phyloP scores from a whole-genome alignment of 768 basidiomycete species.

The Suillus subalutaceus region DNA sequence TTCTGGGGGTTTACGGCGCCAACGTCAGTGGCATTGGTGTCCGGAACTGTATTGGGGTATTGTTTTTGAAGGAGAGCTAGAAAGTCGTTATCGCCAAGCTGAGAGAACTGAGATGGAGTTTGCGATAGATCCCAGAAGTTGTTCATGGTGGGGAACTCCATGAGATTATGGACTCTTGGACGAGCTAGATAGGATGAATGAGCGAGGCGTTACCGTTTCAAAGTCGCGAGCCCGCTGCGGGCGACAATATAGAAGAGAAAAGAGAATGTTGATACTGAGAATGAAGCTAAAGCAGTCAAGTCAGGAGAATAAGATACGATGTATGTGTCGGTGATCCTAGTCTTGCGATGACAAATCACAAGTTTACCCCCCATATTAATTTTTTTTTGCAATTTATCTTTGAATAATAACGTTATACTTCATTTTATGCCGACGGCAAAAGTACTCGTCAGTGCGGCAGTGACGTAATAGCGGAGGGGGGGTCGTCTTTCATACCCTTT shows the following conservation, averaged over 20 bases:
- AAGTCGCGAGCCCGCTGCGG: neutral
- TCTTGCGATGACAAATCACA: slow-evolving; percentile 10
- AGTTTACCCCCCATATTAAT: neutral
- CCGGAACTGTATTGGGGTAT: slow-evolving; percentile 45
- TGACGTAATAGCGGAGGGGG: neutral
- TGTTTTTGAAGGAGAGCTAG: slow-evolving; percentile 78
- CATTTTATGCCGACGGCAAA: slow-evolving; percentile 9
- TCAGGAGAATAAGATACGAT: slow-evolving; percentile 10
- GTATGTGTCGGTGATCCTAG: slow-evolving; percentile 6
- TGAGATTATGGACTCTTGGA: slow-evolving; percentile 8
- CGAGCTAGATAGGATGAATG: neutral
- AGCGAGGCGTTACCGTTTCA: neutral
- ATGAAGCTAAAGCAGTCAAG: slow-evolving; percentile 5
- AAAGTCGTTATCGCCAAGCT: slow-evolving; percentile 75
- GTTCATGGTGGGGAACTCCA: slow-evolving; percentile 44
- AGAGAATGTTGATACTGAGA: neutral
- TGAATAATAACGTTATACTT: neutral
- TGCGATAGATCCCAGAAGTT: slow-evolving; percentile 73
- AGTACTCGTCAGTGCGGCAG: slow-evolving; percentile 5
- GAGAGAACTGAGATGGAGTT: slow-evolving; percentile 54
- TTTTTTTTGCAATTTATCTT: slow-evolving; percentile 5
- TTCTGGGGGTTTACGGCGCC: slow-evolving; percentile 63
- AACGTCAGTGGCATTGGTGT: slow-evolving; percentile 27
- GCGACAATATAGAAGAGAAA: neutral
- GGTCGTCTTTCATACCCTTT: neutral